A percentile compares a stretch with the other conserved stretches of the same genome.
Conservation (phyloP, 2,329 filamentous ascomycete species). For the Truncatella angustata region DNA sequence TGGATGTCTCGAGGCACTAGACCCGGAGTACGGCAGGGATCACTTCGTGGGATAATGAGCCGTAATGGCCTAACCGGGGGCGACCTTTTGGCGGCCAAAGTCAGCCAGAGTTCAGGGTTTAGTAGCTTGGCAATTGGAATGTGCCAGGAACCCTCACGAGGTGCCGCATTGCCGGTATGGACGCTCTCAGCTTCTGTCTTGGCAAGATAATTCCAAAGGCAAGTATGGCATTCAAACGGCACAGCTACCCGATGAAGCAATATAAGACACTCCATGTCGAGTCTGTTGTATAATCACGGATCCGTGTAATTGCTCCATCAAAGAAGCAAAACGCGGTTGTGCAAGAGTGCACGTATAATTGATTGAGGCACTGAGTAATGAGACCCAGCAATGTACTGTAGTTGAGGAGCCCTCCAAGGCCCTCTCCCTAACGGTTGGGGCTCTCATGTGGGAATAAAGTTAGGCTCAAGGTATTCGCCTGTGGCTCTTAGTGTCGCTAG, state of each 20-base stretch:
- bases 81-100: too few relatives aligned
- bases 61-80: not conserved
- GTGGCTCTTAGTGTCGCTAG: not conserved
- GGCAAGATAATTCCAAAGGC: constrained; percentile 4
- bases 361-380: too few relatives aligned
- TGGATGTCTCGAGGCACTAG: not conserved
- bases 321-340: too few relatives aligned
- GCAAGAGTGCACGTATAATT: too few relatives aligned
- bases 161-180: constrained; percentile 4
- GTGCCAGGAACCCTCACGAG: not conserved
- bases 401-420: too few relatives aligned
- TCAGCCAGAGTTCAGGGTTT: not conserved
- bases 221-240: not conserved
- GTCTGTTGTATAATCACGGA: too few relatives aligned
- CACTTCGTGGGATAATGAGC: not conserved
- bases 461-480: too few relatives aligned
- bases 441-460: not conserved
- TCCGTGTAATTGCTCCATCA: too few relatives aligned
- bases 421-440: not conserved
- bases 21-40: not conserved
- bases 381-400: too few relatives aligned
- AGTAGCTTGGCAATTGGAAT: not conserved
- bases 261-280: too few relatives aligned
- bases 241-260: not conserved
- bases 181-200: not conserved